Base-by-base conservation (phyloP, 2,329 filamentous ascomycete species). In the Fusarium citri region DNA sequence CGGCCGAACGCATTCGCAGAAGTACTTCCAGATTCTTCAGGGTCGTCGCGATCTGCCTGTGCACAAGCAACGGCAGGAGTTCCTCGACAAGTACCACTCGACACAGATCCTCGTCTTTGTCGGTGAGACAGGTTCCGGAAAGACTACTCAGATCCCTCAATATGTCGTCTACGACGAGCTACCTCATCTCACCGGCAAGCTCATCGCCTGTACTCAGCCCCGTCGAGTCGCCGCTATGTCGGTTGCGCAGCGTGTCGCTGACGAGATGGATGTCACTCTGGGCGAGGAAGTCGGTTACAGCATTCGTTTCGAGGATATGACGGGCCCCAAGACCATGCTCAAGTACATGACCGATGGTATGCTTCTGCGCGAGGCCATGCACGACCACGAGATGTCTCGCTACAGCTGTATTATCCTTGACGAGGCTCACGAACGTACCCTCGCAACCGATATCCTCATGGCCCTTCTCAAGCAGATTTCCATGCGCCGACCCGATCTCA, bases 341-440 rank as follows among this genome's bases (percentile, higher is more conserved):
- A 99, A 99, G 85, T 99, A 99, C 85, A 99, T 99, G 96, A 99
- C 97, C 46, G 96, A 99, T 78, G 97, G 97, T 88, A 98, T 99
- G 92, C 89, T 99, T 76, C 86, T 98, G 77, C 87, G 96, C 77
- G 96, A 99, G 82, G 94, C 96, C 60, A 97, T 99, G 91, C 91
- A 98, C 81, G 96, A 99, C 80, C 93, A 94, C 77, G 88, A 97
- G 74, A 89, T 99, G 82, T 91, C 88, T 53, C 92, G 94, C 57
- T 99, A 99, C 83, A 96, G 94, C 85, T 97, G 93, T 76, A 98
- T 99, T 78, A 98, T 99, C 81, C 91, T 99, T 67, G 96, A 99
- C 80, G 96, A 99, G 81, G 96, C 97, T 57, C 96, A 99, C 89
- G 96, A 99, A 82, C 90, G 97, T 80, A 99, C 96, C 0, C 90